Conservation (phyloP, 1,284 basidiomycete species). For the Pseudozyma sp. region DNA sequence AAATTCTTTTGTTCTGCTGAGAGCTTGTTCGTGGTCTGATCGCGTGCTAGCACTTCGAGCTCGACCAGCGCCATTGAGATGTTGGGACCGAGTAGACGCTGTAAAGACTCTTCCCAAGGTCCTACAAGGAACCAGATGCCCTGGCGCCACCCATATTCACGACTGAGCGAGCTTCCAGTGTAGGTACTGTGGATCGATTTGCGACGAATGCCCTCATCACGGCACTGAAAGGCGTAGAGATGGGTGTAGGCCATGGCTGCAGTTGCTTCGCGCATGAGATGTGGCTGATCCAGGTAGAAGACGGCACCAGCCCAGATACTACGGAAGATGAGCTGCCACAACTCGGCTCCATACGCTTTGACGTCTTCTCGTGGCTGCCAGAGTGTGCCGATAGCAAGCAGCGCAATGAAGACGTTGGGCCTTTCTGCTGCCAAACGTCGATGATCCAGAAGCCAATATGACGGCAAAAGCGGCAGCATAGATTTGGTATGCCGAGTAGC, state of each 20-base stretch:
- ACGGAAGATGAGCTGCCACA: conserved; percentile 51
- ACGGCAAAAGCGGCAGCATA: conserved; percentile 34
- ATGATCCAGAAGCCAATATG: conserved; percentile 49
- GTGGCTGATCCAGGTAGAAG: conserved; percentile 44
- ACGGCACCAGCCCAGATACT: conserved; percentile 49
- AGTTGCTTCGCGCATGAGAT: conserved; percentile 45
- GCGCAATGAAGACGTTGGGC: conserved; percentile 39
- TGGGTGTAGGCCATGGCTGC: conserved; percentile 31
- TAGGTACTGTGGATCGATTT: conserved; percentile 43
- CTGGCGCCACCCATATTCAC: conserved; percentile 34
- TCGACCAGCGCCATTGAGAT: conserved; percentile 44
- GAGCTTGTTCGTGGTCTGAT: conserved; percentile 30
- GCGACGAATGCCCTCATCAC: conserved; percentile 39
- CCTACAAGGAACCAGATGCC: conserved; percentile 43
- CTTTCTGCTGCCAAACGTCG: conserved; percentile 39
- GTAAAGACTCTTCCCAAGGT: conserved; percentile 45
- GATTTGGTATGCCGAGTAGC: conserved; percentile 32
- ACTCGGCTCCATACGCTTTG: conserved; percentile 45
- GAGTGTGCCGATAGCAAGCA: conserved; percentile 38
- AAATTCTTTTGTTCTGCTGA: conserved; percentile 33
- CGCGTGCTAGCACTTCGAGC: conserved; percentile 38
- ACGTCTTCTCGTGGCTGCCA: conserved; percentile 47
- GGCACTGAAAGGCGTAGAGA: conserved; percentile 39
- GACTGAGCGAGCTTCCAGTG: conserved; percentile 38
- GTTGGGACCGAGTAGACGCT: conserved; percentile 34